These are phyloP conservation scores for Penicillium janthinellum DNA, from an alignment of 2,329 filamentous ascomycete species.

Conservation along the genomic window DNA sequence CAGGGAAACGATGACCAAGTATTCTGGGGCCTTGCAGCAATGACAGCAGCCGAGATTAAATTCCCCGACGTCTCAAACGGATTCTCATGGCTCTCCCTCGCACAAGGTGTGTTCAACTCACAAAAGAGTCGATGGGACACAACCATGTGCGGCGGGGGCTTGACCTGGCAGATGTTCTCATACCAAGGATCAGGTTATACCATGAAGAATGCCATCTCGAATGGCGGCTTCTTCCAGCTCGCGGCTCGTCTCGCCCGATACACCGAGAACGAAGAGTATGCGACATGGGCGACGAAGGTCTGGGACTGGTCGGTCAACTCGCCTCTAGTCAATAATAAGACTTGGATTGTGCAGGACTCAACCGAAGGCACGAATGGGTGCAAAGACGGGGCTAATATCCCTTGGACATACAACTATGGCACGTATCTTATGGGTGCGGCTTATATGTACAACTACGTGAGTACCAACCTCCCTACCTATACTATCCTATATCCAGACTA, in stretches of 20 bases:
- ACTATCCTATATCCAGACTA: not conserved
- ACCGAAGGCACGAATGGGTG: slow-evolving; percentile 59
- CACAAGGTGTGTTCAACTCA: slow-evolving; percentile 71
- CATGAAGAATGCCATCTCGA: slow-evolving; percentile 82
- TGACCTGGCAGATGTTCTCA: slow-evolving; percentile 79
- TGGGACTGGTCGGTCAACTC: slow-evolving; percentile 63
- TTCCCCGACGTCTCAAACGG: slow-evolving; percentile 59
- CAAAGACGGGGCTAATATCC: slow-evolving; percentile 60
- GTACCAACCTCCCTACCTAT: slow-evolving; percentile 17
- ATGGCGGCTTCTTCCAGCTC: slow-evolving; percentile 81
- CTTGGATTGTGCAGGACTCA: slow-evolving; percentile 66
- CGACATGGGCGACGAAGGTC: slow-evolving; percentile 61
- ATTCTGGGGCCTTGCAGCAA: slow-evolving; percentile 69
- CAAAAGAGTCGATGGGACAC: slow-evolving; percentile 72
- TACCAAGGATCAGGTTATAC: slow-evolving; percentile 78
- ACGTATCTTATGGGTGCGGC: slow-evolving; percentile 62
- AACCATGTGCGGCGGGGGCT: slow-evolving; percentile 67
- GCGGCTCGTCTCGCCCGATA: slow-evolving; percentile 71
- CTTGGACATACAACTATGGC: slow-evolving; percentile 69
- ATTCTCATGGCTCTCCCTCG: slow-evolving; percentile 57
- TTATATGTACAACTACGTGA: slow-evolving; percentile 67
- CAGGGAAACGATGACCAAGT: slow-evolving; percentile 71
- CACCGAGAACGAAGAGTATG: slow-evolving; percentile 66
- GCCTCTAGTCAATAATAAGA: slow-evolving; percentile 61
- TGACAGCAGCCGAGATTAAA: slow-evolving; percentile 66